phyloP scores from a whole-genome alignment of 768 basidiomycete genomes.

The Scleroderma bovista region DNA sequence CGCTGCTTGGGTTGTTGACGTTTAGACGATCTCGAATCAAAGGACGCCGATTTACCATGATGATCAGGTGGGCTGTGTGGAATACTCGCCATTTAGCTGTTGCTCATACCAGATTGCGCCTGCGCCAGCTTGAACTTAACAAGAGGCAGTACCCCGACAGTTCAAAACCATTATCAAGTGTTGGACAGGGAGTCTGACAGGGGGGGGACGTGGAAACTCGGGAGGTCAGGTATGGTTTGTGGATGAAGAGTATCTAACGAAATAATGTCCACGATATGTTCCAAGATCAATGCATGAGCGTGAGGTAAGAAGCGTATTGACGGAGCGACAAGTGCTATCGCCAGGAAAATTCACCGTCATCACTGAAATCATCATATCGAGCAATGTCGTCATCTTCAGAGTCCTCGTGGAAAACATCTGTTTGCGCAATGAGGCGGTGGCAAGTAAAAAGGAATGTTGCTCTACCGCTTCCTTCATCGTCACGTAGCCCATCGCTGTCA shows the following conservation, averaged over 20 bases:
- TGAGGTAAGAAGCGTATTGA: conserved; percentile 15
- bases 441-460: conserved; percentile 2
- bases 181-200: neutral
- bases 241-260: neutral
- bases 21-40: conserved; percentile 15
- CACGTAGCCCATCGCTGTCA: conserved; percentile 26
- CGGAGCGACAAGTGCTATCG: conserved; percentile 17
- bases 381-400: conserved; percentile 44
- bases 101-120: no score
- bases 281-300: conserved; percentile 15
- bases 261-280: neutral
- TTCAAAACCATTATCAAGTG: neutral
- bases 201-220: neutral
- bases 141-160: neutral
- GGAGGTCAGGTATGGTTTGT: neutral
- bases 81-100: no score
- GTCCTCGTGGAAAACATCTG: conserved; percentile 55
- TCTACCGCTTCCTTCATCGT: conserved; percentile 27
- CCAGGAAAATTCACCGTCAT: conserved; percentile 29
- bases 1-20: conserved; percentile 35
- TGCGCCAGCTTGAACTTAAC: neutral
- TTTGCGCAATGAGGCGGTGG: conserved; percentile 2
- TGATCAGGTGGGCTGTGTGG: conserved; percentile 14
- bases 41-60: conserved; percentile 6
- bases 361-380: conserved; percentile 17